A percentile compares a stretch with the other conserved stretches of the same genome.
Conservation (phyloP, 139 green algal genomes). For the Micromonas pusilla region DNA sequence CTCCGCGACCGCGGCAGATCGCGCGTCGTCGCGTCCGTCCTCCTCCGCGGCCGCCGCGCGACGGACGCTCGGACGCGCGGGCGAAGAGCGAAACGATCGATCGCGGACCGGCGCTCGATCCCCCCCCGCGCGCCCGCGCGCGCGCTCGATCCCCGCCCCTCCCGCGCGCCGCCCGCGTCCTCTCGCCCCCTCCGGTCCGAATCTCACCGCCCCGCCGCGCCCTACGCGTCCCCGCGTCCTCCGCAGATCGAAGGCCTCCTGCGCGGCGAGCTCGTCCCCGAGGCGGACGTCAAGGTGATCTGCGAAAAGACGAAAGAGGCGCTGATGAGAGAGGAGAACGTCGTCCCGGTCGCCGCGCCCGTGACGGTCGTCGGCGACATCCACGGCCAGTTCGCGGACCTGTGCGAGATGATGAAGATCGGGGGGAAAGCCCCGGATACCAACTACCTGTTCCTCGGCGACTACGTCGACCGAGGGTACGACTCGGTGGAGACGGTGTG, state of each 20-base stretch:
- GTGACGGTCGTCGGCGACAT: constrained; percentile 96
- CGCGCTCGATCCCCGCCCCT: neutral
- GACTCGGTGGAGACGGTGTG: constrained; percentile 89
- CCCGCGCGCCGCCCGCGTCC: no score
- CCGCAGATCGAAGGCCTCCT: constrained; percentile 66
- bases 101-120: no score
- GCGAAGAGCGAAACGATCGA: no score
- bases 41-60: no score
- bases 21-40: no score
- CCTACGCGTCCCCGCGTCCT: neutral
- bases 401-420: constrained; percentile 93
- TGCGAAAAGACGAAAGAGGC: constrained; percentile 76
- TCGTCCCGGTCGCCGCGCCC: constrained; percentile 85
- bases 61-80: no score
- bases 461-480: constrained; percentile 97
- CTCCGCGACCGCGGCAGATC: no score
- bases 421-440: constrained; percentile 88
- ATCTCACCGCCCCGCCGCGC: no score
- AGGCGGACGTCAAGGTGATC: constrained; percentile 82
- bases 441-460: constrained; percentile 99
- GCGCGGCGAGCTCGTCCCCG: constrained; percentile 80
- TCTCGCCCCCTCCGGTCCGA: neutral
- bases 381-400: constrained; percentile 94
- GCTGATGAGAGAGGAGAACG: constrained; percentile 79
- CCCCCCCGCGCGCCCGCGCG: no score